Base-by-base conservation (phyloP, 179 eudicot genomes). In the Drosera spatulata region DNA sequence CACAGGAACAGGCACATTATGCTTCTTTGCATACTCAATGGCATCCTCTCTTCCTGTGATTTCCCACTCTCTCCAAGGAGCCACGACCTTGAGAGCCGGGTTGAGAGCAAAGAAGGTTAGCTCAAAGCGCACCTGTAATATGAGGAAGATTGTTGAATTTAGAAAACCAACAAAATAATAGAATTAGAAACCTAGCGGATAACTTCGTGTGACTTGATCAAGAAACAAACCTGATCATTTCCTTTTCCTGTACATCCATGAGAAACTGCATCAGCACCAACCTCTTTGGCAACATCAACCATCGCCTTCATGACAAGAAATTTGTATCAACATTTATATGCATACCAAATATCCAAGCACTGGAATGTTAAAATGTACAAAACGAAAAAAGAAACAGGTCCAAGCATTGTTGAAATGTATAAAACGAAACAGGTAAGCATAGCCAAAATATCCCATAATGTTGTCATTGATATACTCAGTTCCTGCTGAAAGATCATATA, bases 161-260 rank as follows among this genome's bases (percentile, higher is more conserved):
- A 56, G 62, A 50, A 52, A 33, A 39, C 43, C 48, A 39, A 9
- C 58, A 33, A 10, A 37, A n/a, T 12, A 3, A 5, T 10, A 39
- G 4, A 7, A 53, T 7, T 51, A 40, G 40, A 7, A 53, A 41
- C 11, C 38, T 53, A 7, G 45, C 45, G 2, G 45, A 43, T 43
- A 43, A 43, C 8, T 4, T 43, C 8, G 5, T 43, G 45, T 43
- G 5, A 43, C 45, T 43, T 43, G 45, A 62, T 7, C 10, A 39
- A 39, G 12, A n/a, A 53, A 7, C 72, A 67, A 75, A 65, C 96
- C 84, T 91, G 98, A 73, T 91, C 98, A 67, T 91, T 91, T 79
- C 98, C 98, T 76, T 91, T 91, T 55, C 98, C 91, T 0, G 98
- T 91, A 71, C 98, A 91, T 42, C 98, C 98, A 85, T 91, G 98